phyloP scores from a whole-genome alignment of 1,284 basidiomycete genomes.

The Moesziomyces sp. region DNA sequence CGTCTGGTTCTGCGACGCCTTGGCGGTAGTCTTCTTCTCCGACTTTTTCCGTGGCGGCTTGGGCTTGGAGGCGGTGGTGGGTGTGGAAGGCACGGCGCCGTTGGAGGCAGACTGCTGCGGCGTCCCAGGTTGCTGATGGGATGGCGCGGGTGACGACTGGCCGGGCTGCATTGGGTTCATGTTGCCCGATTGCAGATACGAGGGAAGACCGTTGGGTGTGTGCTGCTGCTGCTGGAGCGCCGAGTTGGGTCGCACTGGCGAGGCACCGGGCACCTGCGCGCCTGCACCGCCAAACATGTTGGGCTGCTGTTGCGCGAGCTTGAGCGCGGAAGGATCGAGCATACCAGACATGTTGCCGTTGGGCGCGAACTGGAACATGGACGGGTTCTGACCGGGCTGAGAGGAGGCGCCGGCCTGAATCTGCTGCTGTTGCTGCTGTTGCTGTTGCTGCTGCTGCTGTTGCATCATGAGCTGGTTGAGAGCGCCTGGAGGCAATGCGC shows the following conservation, averaged over 20 bases:
- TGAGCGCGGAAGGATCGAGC: constrained; percentile 37
- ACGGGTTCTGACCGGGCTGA: constrained; percentile 22
- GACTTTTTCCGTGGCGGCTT: constrained; percentile 46
- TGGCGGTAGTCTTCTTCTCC: constrained; percentile 43
- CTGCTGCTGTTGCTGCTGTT: constrained; percentile 31
- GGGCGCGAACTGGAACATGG: constrained; percentile 35
- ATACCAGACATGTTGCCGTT: constrained; percentile 34
- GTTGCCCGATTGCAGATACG: constrained; percentile 39
- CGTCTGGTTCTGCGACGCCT: constrained; percentile 34
- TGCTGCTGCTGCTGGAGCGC: constrained; percentile 33
- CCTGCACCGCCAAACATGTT: constrained; percentile 26
- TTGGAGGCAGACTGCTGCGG: constrained; percentile 36
- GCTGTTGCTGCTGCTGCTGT: constrained; percentile 29
- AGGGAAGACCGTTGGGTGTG: constrained; percentile 39
- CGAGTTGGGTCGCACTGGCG: constrained; percentile 37
- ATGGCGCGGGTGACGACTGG: constrained; percentile 34
- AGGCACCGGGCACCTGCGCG: constrained; percentile 17
- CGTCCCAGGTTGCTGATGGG: constrained; percentile 36
- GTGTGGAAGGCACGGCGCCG: constrained; percentile 26
- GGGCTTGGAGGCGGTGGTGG: constrained; percentile 34
- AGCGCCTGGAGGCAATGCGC: constrained; percentile 30
- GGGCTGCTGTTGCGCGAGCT: constrained; percentile 22
- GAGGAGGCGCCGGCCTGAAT: constrained; percentile 18
- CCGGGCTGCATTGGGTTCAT: constrained; percentile 22
- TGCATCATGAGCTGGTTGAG: constrained; percentile 48